A percentile compares a stretch with the other conserved stretches of the same genome.
These are phyloP conservation scores for Cercospora sp. DNA, from an alignment of 2,329 filamentous ascomycete genomes.

Conservation along the genomic window DNA sequence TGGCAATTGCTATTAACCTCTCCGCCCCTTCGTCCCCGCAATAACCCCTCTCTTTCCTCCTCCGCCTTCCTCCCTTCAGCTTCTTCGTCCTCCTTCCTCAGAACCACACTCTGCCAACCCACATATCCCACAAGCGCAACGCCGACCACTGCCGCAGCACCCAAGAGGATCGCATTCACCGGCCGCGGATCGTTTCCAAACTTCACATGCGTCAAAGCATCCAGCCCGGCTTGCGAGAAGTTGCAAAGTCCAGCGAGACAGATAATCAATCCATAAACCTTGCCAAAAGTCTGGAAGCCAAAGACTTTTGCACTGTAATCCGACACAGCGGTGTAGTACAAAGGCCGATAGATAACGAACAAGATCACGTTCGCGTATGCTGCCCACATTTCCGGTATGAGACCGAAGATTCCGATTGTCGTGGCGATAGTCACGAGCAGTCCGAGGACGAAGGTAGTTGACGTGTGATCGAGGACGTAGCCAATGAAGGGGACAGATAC, in stretches of 20 bases:
- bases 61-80: conserved; percentile 37
- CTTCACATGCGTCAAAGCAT: conserved; percentile 71
- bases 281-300: conserved; percentile 86
- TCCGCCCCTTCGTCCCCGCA: neutral
- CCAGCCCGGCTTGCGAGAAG: conserved; percentile 77
- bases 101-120: conserved; percentile 48
- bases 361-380: conserved; percentile 75
- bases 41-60: neutral
- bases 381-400: conserved; percentile 68
- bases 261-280: conserved; percentile 89
- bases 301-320: conserved; percentile 92
- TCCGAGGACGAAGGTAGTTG: conserved; percentile 68
- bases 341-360: conserved; percentile 81
- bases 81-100: conserved; percentile 43
- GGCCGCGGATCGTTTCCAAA: conserved; percentile 74
- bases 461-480: conserved; percentile 71
- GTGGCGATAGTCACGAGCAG: conserved; percentile 71
- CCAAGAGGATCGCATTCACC: conserved; percentile 69
- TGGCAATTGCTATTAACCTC: neutral
- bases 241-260: conserved; percentile 81
- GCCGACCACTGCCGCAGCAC: conserved; percentile 64
- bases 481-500: conserved; percentile 87
- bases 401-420: conserved; percentile 71
- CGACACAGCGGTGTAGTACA: conserved; percentile 87
- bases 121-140: conserved; percentile 67